Percentiles rank a stretch among this genome's conserved stretches.
Conservation (phyloP, 2,329 filamentous ascomycete genomes). For the Laburnicola sp. region DNA sequence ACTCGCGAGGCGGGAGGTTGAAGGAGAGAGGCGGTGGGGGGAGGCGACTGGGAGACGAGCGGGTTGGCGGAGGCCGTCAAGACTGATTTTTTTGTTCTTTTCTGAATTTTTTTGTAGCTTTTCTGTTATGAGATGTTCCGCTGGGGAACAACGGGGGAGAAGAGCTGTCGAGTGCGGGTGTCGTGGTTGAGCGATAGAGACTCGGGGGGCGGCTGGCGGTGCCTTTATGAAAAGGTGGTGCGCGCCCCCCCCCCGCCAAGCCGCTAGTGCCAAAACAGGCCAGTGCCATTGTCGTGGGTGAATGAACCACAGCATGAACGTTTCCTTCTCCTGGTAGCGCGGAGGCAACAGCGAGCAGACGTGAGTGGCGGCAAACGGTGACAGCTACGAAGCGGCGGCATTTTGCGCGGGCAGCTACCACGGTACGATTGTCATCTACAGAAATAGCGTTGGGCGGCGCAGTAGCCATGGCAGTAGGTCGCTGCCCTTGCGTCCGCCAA, state of each 20-base stretch:
- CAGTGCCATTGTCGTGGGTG: slow-evolving; percentile 3
- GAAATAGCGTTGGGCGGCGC: not conserved
- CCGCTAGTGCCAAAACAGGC: slow-evolving; percentile 3
- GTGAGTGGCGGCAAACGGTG: not conserved
- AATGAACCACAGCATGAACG: not conserved
- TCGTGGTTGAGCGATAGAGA: slow-evolving; percentile 30
- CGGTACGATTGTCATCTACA: not conserved
- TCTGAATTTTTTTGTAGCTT: slow-evolving; percentile 47
- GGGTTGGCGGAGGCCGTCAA: slow-evolving; percentile 33
- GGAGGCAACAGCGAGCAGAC: not conserved
- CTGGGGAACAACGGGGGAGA: slow-evolving; percentile 35
- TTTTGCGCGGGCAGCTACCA: not conserved
- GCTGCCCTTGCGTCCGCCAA: not conserved
- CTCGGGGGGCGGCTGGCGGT: slow-evolving; percentile 12
- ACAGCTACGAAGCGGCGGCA: not conserved
- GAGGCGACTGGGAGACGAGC: slow-evolving; percentile 36
- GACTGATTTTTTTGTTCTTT: slow-evolving; percentile 42
- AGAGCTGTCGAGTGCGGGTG: slow-evolving; percentile 28
- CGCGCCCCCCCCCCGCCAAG: slow-evolving; percentile 5
- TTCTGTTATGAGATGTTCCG: slow-evolving; percentile 42
- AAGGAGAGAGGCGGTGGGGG: slow-evolving; percentile 28
- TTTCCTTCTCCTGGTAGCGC: not conserved
- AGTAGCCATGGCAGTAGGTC: not conserved
- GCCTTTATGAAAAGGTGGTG: slow-evolving; percentile 6
- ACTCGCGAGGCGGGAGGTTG: slow-evolving; percentile 25